Conservation (phyloP, 1,284 basidiomycete species). For the Gymnopus androsaceus region DNA sequence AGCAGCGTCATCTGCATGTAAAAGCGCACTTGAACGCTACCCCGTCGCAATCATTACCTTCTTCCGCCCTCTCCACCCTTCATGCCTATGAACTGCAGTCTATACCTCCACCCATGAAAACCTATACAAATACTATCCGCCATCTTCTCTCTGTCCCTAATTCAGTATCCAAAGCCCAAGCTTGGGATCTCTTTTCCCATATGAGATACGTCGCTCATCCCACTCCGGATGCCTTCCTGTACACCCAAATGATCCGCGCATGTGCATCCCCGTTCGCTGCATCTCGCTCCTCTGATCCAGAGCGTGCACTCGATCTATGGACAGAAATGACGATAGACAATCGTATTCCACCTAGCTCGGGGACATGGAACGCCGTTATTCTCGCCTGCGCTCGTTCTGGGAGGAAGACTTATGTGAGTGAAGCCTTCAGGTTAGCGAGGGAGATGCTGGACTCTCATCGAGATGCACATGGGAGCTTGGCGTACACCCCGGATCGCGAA, state of each 20-base stretch:
- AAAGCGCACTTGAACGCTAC: conserved; percentile 56
- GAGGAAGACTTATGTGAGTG: conserved; percentile 62
- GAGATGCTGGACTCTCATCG: conserved; percentile 80
- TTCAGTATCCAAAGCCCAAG: conserved; percentile 64
- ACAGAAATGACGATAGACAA: conserved; percentile 85
- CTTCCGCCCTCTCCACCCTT: conserved; percentile 57
- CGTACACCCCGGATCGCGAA: conserved; percentile 64
- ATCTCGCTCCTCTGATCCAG: conserved; percentile 66
- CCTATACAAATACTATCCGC: conserved; percentile 66
- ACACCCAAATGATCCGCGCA: conserved; percentile 86
- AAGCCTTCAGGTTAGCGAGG: conserved; percentile 77
- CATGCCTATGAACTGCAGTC: conserved; percentile 65
- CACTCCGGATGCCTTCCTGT: conserved; percentile 72
- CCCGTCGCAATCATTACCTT: conserved; percentile 47
- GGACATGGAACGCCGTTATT: conserved; percentile 84
- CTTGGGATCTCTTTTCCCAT: conserved; percentile 93
- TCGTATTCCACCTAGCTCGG: conserved; percentile 61
- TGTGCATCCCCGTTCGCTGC: conserved; percentile 64
- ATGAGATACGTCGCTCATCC: conserved; percentile 96
- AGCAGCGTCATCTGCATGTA: conserved; percentile 69
- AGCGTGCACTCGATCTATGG: conserved; percentile 92
- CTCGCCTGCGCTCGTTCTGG: conserved; percentile 73
- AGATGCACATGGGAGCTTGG: conserved; percentile 56
- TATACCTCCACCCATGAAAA: conserved; percentile 60
- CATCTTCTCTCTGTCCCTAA: conserved; percentile 59